A percentile compares a stretch with the other conserved stretches of the same genome.
These are phyloP conservation scores for Puccinia horiana DNA, from an alignment of 1,284 basidiomycete species.

Conservation along the genomic window DNA sequence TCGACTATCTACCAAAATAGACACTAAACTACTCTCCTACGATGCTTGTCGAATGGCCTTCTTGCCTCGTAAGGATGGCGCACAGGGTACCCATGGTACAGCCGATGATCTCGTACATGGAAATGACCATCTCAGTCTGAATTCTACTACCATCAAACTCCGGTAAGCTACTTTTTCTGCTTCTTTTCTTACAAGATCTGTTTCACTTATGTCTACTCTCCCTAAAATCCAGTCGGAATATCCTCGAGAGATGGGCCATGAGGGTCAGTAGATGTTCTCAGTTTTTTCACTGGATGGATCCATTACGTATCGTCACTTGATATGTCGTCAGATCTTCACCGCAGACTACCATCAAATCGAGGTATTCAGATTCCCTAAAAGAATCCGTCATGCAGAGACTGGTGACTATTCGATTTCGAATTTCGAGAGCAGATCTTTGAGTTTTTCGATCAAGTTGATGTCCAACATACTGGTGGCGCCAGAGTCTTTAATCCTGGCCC, in stretches of 20 bases:
- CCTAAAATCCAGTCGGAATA: slow-evolving; percentile 21
- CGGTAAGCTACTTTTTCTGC: slow-evolving; percentile 17
- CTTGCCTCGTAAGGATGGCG: slow-evolving; percentile 43
- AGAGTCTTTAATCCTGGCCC: slow-evolving; percentile 20
- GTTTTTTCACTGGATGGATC: background rate
- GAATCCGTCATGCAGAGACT: background rate
- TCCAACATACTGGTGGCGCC: slow-evolving; percentile 33
- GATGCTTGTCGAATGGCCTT: slow-evolving; percentile 43
- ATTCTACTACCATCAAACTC: slow-evolving; percentile 36
- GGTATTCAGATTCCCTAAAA: background rate
- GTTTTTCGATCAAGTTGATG: slow-evolving; percentile 39
- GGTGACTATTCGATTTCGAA: background rate
- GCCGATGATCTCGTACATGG: slow-evolving; percentile 19
- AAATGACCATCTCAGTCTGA: background rate
- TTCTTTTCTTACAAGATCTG: too few relatives aligned
- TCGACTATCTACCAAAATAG: background rate
- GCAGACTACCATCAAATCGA: slow-evolving; percentile 41
- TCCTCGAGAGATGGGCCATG: slow-evolving; percentile 46
- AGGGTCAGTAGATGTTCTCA: slow-evolving; percentile 20
- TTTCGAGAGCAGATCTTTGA: slow-evolving; percentile 35
- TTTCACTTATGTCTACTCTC: background rate
- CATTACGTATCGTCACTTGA: background rate
- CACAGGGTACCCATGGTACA: slow-evolving; percentile 38
- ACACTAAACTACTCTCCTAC: slow-evolving; percentile 44
- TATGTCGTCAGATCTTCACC: slow-evolving; percentile 30